These are phyloP conservation scores for Paxillus involutus DNA, from an alignment of 768 basidiomycete species.

Conservation along the genomic window DNA sequence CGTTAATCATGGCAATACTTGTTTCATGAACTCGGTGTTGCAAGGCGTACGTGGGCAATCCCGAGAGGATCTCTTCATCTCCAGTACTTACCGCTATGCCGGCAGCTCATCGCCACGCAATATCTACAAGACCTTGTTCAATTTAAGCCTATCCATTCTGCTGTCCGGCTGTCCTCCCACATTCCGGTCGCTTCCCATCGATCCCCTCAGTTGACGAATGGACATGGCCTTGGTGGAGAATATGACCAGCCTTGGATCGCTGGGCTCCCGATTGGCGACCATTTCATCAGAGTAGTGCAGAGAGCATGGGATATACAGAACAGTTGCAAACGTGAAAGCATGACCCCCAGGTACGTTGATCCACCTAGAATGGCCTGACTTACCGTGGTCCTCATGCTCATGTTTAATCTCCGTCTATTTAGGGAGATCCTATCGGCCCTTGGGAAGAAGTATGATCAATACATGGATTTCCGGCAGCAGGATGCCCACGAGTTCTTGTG, in stretches of 20 bases:
- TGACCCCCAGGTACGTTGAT: slow-evolving; percentile 66
- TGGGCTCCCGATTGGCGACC: slow-evolving; percentile 70
- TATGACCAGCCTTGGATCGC: slow-evolving; percentile 55
- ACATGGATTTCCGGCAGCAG: slow-evolving; percentile 92
- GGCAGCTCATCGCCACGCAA: slow-evolving; percentile 66
- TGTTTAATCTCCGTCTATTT: neutral
- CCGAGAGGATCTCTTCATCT: neutral
- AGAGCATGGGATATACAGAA: slow-evolving; percentile 66
- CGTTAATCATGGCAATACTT: slow-evolving; percentile 84
- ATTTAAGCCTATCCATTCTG: slow-evolving; percentile 49
- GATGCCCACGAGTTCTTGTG: slow-evolving; percentile 94
- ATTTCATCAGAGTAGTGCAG: slow-evolving; percentile 58
- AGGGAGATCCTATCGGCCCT: slow-evolving; percentile 67
- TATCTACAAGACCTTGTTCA: slow-evolving; percentile 57
- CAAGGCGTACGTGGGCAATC: slow-evolving; percentile 65
- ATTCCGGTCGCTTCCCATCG: slow-evolving; percentile 45
- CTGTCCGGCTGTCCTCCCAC: slow-evolving; percentile 39
- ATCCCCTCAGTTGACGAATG: slow-evolving; percentile 71
- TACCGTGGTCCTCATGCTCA: neutral
- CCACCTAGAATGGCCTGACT: neutral
- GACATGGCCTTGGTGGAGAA: slow-evolving; percentile 50
- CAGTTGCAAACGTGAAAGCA: slow-evolving; percentile 44
- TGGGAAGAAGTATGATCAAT: slow-evolving; percentile 89
- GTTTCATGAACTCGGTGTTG: slow-evolving; percentile 94
- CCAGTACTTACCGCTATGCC: neutral